Evolutionary conservation across 2,329 filamentous ascomycete genomes (phyloP).

Genomic region (Penicillium thymicola): DNA sequence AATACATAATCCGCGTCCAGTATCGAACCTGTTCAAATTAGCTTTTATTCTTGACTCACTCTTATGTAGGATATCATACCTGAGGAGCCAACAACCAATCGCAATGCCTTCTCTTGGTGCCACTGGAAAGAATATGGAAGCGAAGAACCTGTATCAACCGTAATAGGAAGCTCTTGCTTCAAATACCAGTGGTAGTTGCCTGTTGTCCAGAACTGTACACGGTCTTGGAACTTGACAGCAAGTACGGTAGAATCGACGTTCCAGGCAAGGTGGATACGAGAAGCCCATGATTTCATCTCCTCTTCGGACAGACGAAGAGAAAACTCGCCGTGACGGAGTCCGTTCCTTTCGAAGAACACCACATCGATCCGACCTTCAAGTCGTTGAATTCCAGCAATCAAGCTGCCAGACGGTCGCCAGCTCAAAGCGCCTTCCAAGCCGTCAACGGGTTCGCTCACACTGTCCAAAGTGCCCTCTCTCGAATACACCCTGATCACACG

Average conservation of each 20-base stretch:
- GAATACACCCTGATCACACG: constrained; percentile 87
- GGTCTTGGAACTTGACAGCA: constrained; percentile 70
- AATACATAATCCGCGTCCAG: constrained; percentile 66
- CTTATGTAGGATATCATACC: constrained; percentile 35
- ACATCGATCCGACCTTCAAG: constrained; percentile 69
- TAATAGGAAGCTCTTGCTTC: constrained; percentile 74
- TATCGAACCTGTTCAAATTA: constrained; percentile 43
- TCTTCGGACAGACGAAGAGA: constrained; percentile 66
- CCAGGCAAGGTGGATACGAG: constrained; percentile 70
- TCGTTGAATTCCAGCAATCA: constrained; percentile 82
- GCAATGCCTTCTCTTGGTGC: constrained; percentile 82
- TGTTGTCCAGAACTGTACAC: constrained; percentile 92
- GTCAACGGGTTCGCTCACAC: constrained; percentile 92
- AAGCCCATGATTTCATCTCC: constrained; percentile 54
- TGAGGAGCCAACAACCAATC: constrained; percentile 56
- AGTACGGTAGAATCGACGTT: constrained; percentile 90
- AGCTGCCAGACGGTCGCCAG: constrained; percentile 87
- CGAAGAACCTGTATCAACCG: constrained; percentile 23
- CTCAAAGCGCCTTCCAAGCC: constrained; percentile 81
- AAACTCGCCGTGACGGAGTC: constrained; percentile 94
- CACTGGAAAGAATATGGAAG: constrained; percentile 51
- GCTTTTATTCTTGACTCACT: not conserved
- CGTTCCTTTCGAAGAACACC: constrained; percentile 95
- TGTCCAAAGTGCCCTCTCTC: constrained; percentile 84
- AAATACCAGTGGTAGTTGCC: constrained; percentile 98